Conservation (phyloP, 441 rosid genomes). For the Macaranga tanarius region DNA sequence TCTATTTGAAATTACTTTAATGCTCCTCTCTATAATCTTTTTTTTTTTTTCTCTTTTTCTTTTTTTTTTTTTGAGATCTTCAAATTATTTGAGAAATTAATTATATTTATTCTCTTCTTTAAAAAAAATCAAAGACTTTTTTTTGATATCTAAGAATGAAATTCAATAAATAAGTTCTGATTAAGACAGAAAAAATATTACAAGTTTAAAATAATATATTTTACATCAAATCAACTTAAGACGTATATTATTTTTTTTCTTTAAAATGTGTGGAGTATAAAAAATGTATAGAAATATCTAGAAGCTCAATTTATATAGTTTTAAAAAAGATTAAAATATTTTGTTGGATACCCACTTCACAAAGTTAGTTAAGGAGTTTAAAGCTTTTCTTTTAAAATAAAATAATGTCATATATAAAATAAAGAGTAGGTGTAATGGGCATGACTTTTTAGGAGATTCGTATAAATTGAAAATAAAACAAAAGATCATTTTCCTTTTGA, state of each 20-base stretch:
- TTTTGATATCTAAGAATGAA: no score
- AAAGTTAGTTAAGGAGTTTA: no score
- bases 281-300: neutral
- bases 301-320: neutral
- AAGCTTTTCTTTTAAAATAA: no score
- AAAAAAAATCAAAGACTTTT: no score
- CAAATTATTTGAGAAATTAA: neutral
- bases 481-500: neutral
- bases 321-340: neutral
- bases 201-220: no score
- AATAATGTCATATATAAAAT: neutral
- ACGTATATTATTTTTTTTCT: no score
- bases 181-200: no score
- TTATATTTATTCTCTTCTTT: no score
- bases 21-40: neutral
- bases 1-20: neutral
- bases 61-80: neutral
- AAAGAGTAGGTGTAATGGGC: neutral
- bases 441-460: neutral
- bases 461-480: neutral
- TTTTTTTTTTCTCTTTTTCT: neutral
- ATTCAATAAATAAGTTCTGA: no score
- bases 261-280: no score
- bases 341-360: no score
- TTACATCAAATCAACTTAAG: no score